A percentile compares a stretch with the other conserved stretches of the same genome.
These are phyloP conservation scores for Naganishia cerealis DNA, from an alignment of 1,284 basidiomycete genomes.

Conservation along the genomic window DNA sequence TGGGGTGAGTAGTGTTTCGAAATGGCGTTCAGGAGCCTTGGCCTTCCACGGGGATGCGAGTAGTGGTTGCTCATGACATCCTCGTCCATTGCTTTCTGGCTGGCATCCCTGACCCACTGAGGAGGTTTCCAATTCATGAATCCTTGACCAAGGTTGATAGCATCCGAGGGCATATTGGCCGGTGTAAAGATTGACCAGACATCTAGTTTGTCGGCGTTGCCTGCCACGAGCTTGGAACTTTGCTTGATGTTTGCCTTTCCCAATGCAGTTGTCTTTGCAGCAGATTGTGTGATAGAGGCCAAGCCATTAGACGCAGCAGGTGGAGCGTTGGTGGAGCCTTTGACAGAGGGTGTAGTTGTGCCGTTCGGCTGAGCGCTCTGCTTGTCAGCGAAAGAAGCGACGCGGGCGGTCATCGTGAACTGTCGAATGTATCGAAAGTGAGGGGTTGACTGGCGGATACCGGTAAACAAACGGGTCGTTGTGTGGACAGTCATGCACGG, in stretches of 20 bases:
- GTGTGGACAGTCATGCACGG: constrained; percentile 6
- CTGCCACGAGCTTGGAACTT: constrained; percentile 49
- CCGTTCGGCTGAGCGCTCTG: constrained; percentile 24
- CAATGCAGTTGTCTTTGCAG: constrained; percentile 16
- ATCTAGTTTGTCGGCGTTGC: constrained; percentile 61
- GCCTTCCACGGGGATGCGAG: constrained; percentile 76
- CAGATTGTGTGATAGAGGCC: constrained; percentile 14
- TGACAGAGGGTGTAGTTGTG: constrained; percentile 17
- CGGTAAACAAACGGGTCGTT: constrained; percentile 3
- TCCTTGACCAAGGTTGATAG: constrained; percentile 88
- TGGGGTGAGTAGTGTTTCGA: constrained; percentile 70
- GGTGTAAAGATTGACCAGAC: constrained; percentile 94
- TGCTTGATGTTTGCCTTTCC: constrained; percentile 32
- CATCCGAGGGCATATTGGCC: constrained; percentile 77
- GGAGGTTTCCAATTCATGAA: constrained; percentile 86
- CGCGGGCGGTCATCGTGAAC: constrained; percentile 18
- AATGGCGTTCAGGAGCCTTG: constrained; percentile 80
- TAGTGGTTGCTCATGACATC: constrained; percentile 77
- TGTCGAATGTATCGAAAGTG: neutral
- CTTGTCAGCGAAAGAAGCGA: constrained; percentile 10
- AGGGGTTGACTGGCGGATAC: constrained; percentile 8
- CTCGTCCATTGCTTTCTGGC: constrained; percentile 67
- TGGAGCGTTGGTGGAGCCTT: constrained; percentile 15
- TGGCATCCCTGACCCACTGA: constrained; percentile 75
- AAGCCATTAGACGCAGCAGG: constrained; percentile 24